Base-by-base conservation (phyloP, 768 basidiomycete species). In the Sarcomyxa edulis region DNA sequence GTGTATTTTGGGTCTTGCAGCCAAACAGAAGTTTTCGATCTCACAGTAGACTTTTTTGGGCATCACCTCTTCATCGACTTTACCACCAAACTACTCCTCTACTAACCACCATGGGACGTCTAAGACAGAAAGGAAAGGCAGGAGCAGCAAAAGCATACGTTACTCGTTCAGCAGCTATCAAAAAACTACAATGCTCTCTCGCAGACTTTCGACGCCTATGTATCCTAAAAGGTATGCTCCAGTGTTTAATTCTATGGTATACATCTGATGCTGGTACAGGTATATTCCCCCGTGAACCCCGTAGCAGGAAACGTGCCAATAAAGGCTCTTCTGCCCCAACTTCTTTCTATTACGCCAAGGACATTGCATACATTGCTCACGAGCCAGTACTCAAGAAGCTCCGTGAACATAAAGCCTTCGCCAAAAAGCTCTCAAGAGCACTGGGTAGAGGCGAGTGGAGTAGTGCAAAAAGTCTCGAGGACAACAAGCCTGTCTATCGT, bases 261-360 rank as follows among this genome's bases (percentile, higher is more conserved):
- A 25, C 30, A 30, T 32, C n/a, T 32, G n/a, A n/a, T n/a, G n/a
- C n/a, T n/a, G n/a, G n/a, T 33, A 15, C 41, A 97, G 94, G 95
- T 9, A 95, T 99, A 53, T 97, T 95, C 59, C 96, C 96, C 47
- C 88, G 95, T 39, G 96, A 99, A 60, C 96, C 96, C 18, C 78
- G 81, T 32, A 82, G 78, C 63, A 81, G 78, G 51, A 99, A 97
- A 60, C 79, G 81, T 46, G 96, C 95, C 25, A 98, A 98, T 68
- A 98, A 96, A 60, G 96, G 95, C 1, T 95, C 91, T 3, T 92
- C 93, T 37, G 94, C 91, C 0, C 93, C 94, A 4, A 92, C 96
- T 1, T 91, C 93, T 3, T 99, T 98, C 66, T 99, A 99, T 66
- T 97, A 98, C 59, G 71, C 89, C 19, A 99, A 99, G 65, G 96